Evolutionary conservation across 306 rosid species (phyloP).

Genomic region (Lagenaria siceraria): DNA sequence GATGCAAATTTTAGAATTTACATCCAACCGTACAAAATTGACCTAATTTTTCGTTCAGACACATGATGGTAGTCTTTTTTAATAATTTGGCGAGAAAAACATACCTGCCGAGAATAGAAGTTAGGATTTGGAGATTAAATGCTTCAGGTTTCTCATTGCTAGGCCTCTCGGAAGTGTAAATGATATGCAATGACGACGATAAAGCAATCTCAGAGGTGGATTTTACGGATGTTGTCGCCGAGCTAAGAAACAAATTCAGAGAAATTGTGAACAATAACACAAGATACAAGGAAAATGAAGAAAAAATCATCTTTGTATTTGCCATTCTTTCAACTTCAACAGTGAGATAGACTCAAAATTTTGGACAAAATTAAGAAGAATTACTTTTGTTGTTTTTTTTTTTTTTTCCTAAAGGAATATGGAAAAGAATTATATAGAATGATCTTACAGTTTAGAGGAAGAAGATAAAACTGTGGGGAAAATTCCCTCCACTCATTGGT

Average conservation of each 20-base stretch:
- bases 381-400: too few relatives aligned
- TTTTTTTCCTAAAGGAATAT: too few relatives aligned
- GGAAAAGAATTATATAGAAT: too few relatives aligned
- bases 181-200: constrained; percentile 46
- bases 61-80: too few relatives aligned
- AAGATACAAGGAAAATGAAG: background rate
- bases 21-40: too few relatives aligned
- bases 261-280: background rate
- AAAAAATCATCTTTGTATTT: background rate
- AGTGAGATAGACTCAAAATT: background rate
- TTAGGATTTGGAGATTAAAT: constrained; percentile 65
- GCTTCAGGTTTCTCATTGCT: constrained; percentile 57
- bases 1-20: too few relatives aligned
- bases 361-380: too few relatives aligned
- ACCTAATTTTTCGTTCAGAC: too few relatives aligned
- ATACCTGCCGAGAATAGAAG: constrained; percentile 75
- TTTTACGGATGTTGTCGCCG: constrained; percentile 29
- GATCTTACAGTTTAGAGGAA: too few relatives aligned
- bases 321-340: background rate
- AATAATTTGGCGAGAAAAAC: too few relatives aligned
- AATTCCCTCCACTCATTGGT: too few relatives aligned
- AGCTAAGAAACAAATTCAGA: background rate
- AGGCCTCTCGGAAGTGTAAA: constrained; percentile 59
- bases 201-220: constrained; percentile 21
- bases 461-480: too few relatives aligned